Base-by-base conservation (phyloP, 306 rosid genomes). In the Cucurbita moschata region DNA sequence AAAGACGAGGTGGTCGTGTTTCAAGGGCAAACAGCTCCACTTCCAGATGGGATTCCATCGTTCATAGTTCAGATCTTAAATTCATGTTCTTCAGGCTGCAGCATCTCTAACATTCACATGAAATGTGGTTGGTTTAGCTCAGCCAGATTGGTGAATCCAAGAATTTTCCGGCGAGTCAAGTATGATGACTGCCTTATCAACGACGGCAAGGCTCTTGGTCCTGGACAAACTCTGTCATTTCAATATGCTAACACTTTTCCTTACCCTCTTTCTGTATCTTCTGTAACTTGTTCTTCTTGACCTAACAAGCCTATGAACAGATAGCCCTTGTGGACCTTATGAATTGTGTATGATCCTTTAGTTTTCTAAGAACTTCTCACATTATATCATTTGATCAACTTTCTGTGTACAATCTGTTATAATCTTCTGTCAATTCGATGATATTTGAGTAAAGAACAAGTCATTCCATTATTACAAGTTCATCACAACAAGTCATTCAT, bases 71-170 rank as follows among this genome's bases (percentile, higher is more conserved):
- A 90, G 71, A 90, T 90, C 3, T 59, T 79, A 6, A 90, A 90
- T 61, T 37, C 23, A 16, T 78, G 92, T 6, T 76, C 54, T 11
- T 81, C 80, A 5, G 87, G 85, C 69, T 87, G 92, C 72, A 69
- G 83, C 64, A 84, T 90, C 19, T 82, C 83, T 12, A 4, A 86
- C 63, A 86, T 90, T 57, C 81, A 78, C 26, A 39, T 87, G 47
- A 81, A 73, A 54, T 90, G 96, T 75, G 96, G 91, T 43, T 81
- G 84, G 92, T 87, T 90, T 68, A 90, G 96, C 83, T 90, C 92
- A 0, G 87, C 75, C 1, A 71, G 83, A 19, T 37, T 87, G 77
- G 76, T 90, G 11, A 86, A 83, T 47, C 96, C 89, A 0, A 54
- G 1, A 8, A 51, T 90, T 39, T 90, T 90, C 52, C 58, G 81